These are phyloP conservation scores for Cutaneotrichosporon mucoides DNA, from an alignment of 1,284 basidiomycete species.

Conservation along the genomic window DNA sequence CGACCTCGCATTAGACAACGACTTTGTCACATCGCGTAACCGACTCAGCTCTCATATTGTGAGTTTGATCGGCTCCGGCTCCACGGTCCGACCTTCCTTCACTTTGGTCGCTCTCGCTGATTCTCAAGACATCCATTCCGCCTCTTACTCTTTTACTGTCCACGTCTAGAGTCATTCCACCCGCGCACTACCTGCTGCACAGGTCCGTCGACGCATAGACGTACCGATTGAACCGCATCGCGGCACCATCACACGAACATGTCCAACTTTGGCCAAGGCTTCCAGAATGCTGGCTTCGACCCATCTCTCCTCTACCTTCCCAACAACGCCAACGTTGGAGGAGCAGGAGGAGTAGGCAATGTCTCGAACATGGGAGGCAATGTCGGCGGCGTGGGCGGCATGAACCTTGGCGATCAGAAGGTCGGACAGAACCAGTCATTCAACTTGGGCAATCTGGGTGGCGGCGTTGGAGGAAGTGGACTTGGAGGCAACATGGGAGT, in stretches of 20 bases:
- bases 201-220: background rate
- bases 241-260: conserved; percentile 12
- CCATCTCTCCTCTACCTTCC: conserved; percentile 19
- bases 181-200: background rate
- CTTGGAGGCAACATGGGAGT: conserved; percentile 4
- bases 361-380: conserved; percentile 6
- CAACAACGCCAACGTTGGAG: conserved; percentile 8
- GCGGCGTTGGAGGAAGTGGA: background rate
- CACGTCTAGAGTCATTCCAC: background rate
- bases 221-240: background rate
- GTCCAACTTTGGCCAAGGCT: conserved; percentile 24
- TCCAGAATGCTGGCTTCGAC: conserved; percentile 18
- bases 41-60: background rate
- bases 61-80: too few relatives aligned
- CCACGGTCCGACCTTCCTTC: too few relatives aligned
- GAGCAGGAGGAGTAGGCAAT: conserved; percentile 2
- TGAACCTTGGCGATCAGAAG: conserved; percentile 7
- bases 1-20: background rate
- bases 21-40: background rate
- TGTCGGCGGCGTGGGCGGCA: conserved; percentile 7
- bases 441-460: conserved; percentile 14
- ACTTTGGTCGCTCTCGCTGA: too few relatives aligned
- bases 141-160: background rate
- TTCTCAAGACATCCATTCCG: background rate
- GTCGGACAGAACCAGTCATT: conserved; percentile 13